Percentiles rank a stretch among this genome's conserved stretches.
Evolutionary conservation across 2,329 filamentous ascomycete genomes (phyloP).

Genomic region (Aureobasidium sp.): DNA sequence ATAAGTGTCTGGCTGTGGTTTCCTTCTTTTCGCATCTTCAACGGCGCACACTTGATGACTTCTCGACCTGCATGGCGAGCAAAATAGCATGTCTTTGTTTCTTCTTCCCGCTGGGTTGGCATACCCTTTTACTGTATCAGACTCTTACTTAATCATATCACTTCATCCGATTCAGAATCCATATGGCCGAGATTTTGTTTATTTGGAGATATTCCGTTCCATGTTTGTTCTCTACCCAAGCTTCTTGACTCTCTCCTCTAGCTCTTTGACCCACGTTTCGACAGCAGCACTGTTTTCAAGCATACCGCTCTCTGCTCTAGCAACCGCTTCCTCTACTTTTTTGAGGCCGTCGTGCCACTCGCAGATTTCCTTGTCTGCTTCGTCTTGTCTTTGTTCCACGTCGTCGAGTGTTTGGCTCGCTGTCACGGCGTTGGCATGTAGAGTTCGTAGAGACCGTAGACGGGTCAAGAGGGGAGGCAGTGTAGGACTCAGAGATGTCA

Average conservation of each 20-base stretch:
- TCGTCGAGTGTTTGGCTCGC: constrained; percentile 69
- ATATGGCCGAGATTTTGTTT: background rate
- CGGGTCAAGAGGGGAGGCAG: constrained; percentile 80
- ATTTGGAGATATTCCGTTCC: background rate
- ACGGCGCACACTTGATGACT: background rate
- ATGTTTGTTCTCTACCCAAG: background rate
- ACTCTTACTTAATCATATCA: background rate
- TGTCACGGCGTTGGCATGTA: constrained; percentile 79
- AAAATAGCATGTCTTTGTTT: background rate
- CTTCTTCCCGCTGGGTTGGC: background rate
- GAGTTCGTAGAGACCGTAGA: constrained; percentile 69
- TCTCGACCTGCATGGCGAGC: background rate
- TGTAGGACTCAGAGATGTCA: constrained; percentile 76
- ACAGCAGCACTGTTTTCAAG: constrained; percentile 76
- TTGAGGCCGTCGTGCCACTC: constrained; percentile 77
- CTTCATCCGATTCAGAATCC: background rate
- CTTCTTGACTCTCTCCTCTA: constrained; percentile 65
- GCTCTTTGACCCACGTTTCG: constrained; percentile 77
- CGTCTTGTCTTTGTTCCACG: constrained; percentile 69
- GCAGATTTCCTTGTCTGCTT: constrained; percentile 75
- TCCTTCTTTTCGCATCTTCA: background rate
- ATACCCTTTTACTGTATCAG: background rate
- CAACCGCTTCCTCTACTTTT: constrained; percentile 68
- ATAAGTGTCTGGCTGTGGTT: background rate
- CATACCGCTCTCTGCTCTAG: constrained; percentile 60